Base-by-base conservation (phyloP, 2,329 filamentous ascomycete species). In the Penicillium sp. region DNA sequence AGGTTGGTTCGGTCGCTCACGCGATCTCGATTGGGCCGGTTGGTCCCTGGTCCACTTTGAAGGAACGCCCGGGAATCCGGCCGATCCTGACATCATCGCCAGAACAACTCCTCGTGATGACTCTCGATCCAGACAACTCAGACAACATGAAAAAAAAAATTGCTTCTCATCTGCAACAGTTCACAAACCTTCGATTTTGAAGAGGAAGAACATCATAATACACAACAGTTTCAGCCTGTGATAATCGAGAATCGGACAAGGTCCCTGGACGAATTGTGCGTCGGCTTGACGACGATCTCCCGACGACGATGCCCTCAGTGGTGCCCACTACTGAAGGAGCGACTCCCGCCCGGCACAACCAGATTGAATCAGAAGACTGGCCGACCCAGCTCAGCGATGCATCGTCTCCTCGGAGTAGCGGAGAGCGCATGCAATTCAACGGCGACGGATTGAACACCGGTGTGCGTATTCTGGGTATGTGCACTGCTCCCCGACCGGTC, bases 391-490 rank as follows among this genome's bases (percentile, higher is more conserved):
- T 45, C n/a, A 48, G 24, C 7, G 13, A 36, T 29, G 29, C 29
- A 32, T 25, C 25, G 24, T 35, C 5, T 11, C 25, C 41, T 9
- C 25, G 13, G 6, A 25, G 27, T 6, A 45, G 43, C 5, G n/a
- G 9, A 8, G 36, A 48, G n/a, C 41, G 41, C 5, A 26, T 44
- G 46, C 36, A 40, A 12, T 48, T 48, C 18, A 45, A 4, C 3
- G 46, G 37, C 29, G 46, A 48, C 38, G 46, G 46, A 25, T n/a
- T 48, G 4, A 27, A 45, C n/a, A 48, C 46, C 7, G 46, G 46
- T 13, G 46, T 48, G 43, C 41, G 36, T 25, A 35, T 48, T 1
- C 9, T 48, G 36, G 26, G 46, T 48, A 6, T 12, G 46, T n/a
- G n/a, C 18, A 18, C 18, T 18, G 18, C 18, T 18, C 18, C 18